A percentile compares a stretch with the other conserved stretches of the same genome.
Conservation (phyloP, 768 basidiomycete species). For the Lactarius trivialis region DNA sequence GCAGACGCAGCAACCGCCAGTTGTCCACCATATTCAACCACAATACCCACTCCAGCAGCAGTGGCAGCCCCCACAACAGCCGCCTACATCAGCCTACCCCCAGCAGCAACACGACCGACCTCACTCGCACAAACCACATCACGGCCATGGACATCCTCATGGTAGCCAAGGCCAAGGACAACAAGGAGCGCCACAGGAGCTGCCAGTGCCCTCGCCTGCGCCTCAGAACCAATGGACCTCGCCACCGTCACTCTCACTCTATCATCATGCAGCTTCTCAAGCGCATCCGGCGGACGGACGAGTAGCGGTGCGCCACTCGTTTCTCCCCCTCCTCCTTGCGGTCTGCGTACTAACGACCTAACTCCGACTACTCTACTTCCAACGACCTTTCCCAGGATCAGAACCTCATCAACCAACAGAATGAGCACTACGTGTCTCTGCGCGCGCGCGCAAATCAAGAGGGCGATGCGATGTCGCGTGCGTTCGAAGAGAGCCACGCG, state of each 20-base stretch:
- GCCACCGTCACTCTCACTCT: neutral
- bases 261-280: constrained; percentile 1
- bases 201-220: neutral
- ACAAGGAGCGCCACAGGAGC: neutral
- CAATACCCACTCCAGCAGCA: constrained; percentile 14
- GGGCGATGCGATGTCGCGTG: constrained; percentile 70
- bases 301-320: constrained; percentile 18
- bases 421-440: constrained; percentile 61
- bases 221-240: constrained; percentile 4
- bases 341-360: neutral
- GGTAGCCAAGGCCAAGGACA: constrained; percentile 11
- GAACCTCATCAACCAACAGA: constrained; percentile 59
- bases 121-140: constrained; percentile 23
- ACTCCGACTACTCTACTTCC: neutral
- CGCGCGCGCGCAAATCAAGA: constrained; percentile 72
- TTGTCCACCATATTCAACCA: neutral
- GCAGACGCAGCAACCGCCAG: constrained; percentile 18
- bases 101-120: constrained; percentile 13
- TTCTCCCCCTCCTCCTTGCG: neutral
- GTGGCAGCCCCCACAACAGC: constrained; percentile 16
- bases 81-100: constrained; percentile 6
- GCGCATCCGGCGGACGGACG: constrained; percentile 10
- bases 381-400: constrained; percentile 35
- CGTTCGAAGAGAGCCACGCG: constrained; percentile 65
- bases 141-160: constrained; percentile 21